Percentiles rank a stretch among this genome's conserved stretches.
These are phyloP conservation scores for Diaporthe vaccinii DNA, from an alignment of 2,329 filamentous ascomycete species.

Conservation along the genomic window DNA sequence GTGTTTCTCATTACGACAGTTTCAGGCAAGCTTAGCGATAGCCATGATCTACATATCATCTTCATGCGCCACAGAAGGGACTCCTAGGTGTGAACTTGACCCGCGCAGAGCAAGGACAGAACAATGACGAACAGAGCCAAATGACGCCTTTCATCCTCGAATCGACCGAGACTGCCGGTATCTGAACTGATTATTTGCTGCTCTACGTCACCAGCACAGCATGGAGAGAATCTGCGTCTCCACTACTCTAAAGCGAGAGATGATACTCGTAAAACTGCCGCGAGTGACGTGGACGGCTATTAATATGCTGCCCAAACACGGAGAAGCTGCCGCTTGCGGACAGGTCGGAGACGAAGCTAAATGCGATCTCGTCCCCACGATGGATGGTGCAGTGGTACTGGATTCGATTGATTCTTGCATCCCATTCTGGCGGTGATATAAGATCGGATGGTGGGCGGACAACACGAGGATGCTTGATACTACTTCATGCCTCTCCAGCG, in stretches of 20 bases:
- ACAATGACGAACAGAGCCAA: background rate
- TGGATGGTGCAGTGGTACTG: background rate
- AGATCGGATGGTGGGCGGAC: background rate
- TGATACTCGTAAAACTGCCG: background rate
- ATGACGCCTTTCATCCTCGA: background rate
- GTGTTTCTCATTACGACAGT: background rate
- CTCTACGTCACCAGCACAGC: background rate
- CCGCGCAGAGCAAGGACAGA: background rate
- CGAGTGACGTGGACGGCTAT: constrained; percentile 18
- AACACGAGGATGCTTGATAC: background rate
- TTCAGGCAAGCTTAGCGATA: background rate
- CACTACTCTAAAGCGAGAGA: background rate
- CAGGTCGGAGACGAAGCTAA: background rate
- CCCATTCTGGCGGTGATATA: background rate
- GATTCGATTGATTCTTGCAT: constrained; percentile 4
- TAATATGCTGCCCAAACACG: constrained; percentile 16
- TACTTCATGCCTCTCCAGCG: background rate
- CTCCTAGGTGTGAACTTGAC: background rate
- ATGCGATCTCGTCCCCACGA: background rate
- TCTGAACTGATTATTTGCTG: background rate
- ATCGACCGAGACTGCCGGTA: background rate
- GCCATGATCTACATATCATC: background rate
- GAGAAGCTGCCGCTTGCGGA: background rate
- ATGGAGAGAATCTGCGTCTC: background rate
- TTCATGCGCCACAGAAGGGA: background rate